Evolutionary conservation across 208 protist species (phyloP), one percentile per base, ranked within the genome.

Genomic region (Porcisia hertigi): DNA sequence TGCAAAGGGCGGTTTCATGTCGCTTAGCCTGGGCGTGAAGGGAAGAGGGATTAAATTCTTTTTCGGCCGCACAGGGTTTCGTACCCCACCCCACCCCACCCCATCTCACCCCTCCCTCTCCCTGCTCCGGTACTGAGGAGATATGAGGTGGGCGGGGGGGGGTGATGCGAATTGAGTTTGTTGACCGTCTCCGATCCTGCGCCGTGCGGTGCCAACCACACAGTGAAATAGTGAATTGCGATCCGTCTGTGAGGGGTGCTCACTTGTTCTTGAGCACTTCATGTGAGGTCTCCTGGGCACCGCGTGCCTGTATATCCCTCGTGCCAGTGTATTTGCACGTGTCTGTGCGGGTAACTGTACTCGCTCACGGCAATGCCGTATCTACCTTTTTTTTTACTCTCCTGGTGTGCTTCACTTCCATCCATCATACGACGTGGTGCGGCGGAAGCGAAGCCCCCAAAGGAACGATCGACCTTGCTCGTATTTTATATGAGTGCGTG

Each of bases 391-490:
- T 57, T 11, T 65, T 20, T 25, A 30, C 30, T 45, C 36, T 30
- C 36, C 25, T 57, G n/a, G 34, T 14, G 7, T 47, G 12, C 8
- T 77, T 20, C n/a, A 69, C 43, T 45, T 12, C 60, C 18, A 45
- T 73, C 71, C 52, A 45, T 73, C 58, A 47, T 49, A 11, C 62
- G 16, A 49, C 62, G 62, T 30, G 39, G 23, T 49, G 41, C 36
- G 39, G 12, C 14, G 20, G 18, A 18, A 2, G 41, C 39, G 45
- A 67, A 25, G 62, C 39, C 9, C 18, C 20, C 36, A 25, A 67
- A 67, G n/a, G 62, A 23, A 18, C 62, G 41, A 18, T 71, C 47
- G 12, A 58, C 36, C 7, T 14, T 73, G 53, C 30, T 12, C 45
- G 45, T 49, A 9, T 49, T 49, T 49, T 49, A 49, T n/a, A n/a